Base-by-base conservation (phyloP, 1,139 yeast genomes). In the Nematodospora anomalae region DNA sequence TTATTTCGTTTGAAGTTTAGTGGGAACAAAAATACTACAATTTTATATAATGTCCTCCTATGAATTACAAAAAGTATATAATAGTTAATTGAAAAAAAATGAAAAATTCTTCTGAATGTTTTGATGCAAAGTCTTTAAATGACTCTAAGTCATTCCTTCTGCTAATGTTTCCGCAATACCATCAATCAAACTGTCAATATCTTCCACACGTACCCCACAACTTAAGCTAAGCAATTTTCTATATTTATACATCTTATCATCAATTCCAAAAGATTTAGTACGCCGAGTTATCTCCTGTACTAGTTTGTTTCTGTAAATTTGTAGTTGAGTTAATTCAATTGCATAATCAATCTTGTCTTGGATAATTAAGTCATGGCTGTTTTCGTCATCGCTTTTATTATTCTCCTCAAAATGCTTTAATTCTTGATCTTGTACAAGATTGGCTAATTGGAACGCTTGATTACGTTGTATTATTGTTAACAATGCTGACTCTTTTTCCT, bases 241-340 rank as follows among this genome's bases (percentile, higher is more conserved):
- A 44, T 71, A 71, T 45, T 71, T 71, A 49, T 60, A 59, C 36
- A 71, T 55, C 34, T 57, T 62, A 43, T 68, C 74, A 48, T 67
- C 72, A 38, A 70, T 58, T 3, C 74, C 75, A 48, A 57, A 67
- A 39, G 50, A 48, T 39, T 59, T 66, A 33, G 72, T 60, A 16
- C 66, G 58, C 5, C 57, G 45, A 6, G 69, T 56, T 23, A 78
- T 63, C 18, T 59, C 52, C 24, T 55, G 51, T 28, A 80, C 67
- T 37, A 73, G 57, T 22, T 62, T 58, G 23, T 71, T 61, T 49
- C 87, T 66, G 39, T 69, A 62, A 26, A 76, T 50, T 55, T 83
- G 90, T 33, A 79, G 55, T 25, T 67, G 56, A 1, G 83, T 68
- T 39, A 83, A 61, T 41, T 78, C 74, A 11, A 66, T 43, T 3